Evolutionary conservation across 257 asterid genomes (phyloP).

Genomic region (Forsythia suspensa): DNA sequence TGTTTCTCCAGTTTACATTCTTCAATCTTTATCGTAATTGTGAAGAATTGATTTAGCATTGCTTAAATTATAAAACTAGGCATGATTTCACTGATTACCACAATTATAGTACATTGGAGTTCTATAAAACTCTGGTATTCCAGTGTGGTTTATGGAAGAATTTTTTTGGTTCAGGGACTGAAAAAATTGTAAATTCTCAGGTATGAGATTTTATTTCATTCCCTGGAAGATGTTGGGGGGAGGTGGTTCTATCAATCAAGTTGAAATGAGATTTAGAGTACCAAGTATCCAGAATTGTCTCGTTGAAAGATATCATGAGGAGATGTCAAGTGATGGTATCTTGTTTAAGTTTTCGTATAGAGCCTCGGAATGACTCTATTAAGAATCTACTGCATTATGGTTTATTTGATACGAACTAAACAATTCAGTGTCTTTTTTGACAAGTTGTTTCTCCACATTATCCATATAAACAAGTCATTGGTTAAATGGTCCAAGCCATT

Average conservation of each 20-base stretch:
- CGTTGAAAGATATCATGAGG: not conserved
- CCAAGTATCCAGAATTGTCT: not conserved
- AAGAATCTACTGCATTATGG: not conserved
- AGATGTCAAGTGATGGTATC: not conserved
- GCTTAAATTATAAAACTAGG: not conserved
- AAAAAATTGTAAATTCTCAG: not conserved
- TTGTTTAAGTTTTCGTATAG: not conserved
- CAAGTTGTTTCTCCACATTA: not conserved
- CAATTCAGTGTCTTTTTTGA: no score
- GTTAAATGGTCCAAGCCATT: not conserved
- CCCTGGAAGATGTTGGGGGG: not conserved
- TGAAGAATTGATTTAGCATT: not conserved
- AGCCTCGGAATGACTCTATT: not conserved
- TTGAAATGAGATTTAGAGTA: not conserved
- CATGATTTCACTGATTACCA: no score
- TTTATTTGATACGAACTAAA: not conserved
- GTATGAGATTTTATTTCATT: no score
- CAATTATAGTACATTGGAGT: not conserved
- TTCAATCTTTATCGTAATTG: not conserved
- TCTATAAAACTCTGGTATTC: not conserved
- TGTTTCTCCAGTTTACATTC: not conserved
- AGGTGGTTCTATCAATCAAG: not conserved
- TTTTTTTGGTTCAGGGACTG: not conserved
- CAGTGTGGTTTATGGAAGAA: not conserved
- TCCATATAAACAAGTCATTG: not conserved